Conservation (phyloP, 495 filamentous ascomycete genomes). For the Lasiosphaeris hirsuta region DNA sequence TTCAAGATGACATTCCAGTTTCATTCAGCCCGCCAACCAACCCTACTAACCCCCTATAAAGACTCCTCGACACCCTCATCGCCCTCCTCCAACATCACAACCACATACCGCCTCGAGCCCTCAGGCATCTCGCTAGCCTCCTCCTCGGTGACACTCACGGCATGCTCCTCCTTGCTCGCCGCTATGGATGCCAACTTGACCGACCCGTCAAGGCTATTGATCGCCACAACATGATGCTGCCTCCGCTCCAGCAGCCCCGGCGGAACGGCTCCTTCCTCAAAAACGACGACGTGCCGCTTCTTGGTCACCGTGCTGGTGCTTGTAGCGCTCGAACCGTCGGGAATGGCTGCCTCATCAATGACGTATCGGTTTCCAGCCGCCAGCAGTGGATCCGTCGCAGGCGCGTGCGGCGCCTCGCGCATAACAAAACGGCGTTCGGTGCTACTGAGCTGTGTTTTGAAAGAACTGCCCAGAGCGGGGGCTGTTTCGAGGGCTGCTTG, state of each 20-base stretch:
- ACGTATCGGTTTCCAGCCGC: conserved; percentile 29
- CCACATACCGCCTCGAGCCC: conserved; percentile 26
- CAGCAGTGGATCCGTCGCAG: conserved; percentile 30
- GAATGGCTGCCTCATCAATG: conserved; percentile 20
- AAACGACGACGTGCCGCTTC: conserved; percentile 31
- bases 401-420: conserved; percentile 28
- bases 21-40: neutral
- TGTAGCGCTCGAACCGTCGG: neutral
- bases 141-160: conserved; percentile 28
- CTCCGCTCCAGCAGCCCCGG: conserved; percentile 22
- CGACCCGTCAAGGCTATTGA: conserved; percentile 27
- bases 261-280: conserved; percentile 26
- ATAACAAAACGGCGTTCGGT: conserved; percentile 27
- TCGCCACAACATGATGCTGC: conserved; percentile 27
- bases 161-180: conserved; percentile 16
- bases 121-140: conserved; percentile 10
- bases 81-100: conserved; percentile 23
- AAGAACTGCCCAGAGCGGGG: neutral
- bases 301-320: neutral
- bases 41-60: neutral
- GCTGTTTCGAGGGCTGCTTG: conserved; percentile 25
- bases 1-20: neutral
- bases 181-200: conserved; percentile 14
- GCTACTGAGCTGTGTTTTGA: conserved; percentile 1
- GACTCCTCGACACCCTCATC: neutral